These are phyloP conservation scores for Zygoascus hellenicus DNA, from an alignment of 1,139 yeast genomes.

Conservation along the genomic window DNA sequence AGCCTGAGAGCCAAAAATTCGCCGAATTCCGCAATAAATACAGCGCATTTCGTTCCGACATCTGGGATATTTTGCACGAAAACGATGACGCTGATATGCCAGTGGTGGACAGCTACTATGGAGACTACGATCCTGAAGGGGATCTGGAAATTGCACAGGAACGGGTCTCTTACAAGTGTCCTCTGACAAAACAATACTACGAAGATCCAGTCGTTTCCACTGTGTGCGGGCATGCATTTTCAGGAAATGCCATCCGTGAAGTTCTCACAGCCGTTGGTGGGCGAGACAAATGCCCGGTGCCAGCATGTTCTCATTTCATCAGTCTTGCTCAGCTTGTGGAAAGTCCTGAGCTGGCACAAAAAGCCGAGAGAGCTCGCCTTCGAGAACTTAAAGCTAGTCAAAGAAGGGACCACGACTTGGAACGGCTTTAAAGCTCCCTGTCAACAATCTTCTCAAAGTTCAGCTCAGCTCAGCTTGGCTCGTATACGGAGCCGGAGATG, in stretches of 20 bases:
- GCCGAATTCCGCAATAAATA: conserved; percentile 10
- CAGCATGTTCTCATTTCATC: conserved; percentile 21
- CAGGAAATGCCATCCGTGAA: conserved; percentile 22
- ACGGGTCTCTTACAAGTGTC: conserved; percentile 27
- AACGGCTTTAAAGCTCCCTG: neutral
- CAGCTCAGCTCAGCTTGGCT: no score
- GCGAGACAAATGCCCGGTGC: conserved; percentile 23
- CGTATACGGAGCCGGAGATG: no score
- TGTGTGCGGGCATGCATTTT: conserved; percentile 26
- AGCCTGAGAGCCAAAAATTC: neutral
- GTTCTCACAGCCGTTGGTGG: conserved; percentile 13
- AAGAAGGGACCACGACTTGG: conserved; percentile 10
- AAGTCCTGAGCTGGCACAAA: conserved; percentile 19
- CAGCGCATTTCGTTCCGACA: conserved; percentile 27
- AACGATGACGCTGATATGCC: conserved; percentile 22
- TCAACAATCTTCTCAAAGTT: no score
- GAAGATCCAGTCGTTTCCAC: conserved; percentile 26
- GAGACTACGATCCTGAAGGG: conserved; percentile 25
- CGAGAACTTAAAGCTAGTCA: conserved; percentile 21
- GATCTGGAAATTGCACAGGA: conserved; percentile 26
- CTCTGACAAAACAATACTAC: conserved; percentile 24
- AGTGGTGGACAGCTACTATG: conserved; percentile 18
- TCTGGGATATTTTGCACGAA: conserved; percentile 21
- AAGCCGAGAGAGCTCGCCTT: conserved; percentile 20
- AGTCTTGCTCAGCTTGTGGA: conserved; percentile 13